Evolutionary conservation across 139 green algal species (phyloP), one percentile per base, ranked within the genome.

Genomic region (Zygnema circumcarinatum): DNA sequence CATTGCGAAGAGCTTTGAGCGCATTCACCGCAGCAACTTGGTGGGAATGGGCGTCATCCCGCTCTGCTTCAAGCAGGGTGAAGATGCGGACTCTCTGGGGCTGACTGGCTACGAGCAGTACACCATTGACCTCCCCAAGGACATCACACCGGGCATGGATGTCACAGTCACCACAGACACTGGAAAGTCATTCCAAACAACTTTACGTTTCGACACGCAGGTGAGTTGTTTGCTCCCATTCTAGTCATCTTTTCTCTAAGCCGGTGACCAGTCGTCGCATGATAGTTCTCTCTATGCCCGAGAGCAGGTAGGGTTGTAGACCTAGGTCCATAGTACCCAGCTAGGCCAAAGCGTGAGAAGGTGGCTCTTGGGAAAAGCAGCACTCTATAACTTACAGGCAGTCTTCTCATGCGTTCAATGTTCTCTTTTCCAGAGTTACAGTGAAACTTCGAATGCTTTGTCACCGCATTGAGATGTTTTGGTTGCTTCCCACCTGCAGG

Each of bases 1-100:
- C 33, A 90, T 93, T 62, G 88, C 90, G n/a, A 88, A 87, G 82
- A 92, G 54, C 16, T 92, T 93, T 84, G 89, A 93, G 88, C 89
- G 88, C 62, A 93, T 93, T 39, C 88, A 92, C 84, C 83, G 84
- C 69, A 93, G 73, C 88, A 91, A 92, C 82, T 62, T 93, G 42
- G 82, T 93, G 21, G 89, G 90, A 83, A 93, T 92, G 90, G 88
- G 82, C 80, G 81, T 92, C 72, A 89, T 92, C 33, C 88, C 88
- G 20, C 88, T 92, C 20, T 90, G 84, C 76, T 92, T 92, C 86
- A 92, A 92, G 87, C 22, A 38, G 11, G 88, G 88, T 1, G 40
- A 92, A 67, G 83, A 90, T 42, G 88, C 88, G 7, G 88, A 92
- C 39, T 76, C 38, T 36, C 52, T 90, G 2, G 84, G 75, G 7